phyloP scores from a whole-genome alignment of 805 yeast genomes.

The Candida peoriensis region DNA sequence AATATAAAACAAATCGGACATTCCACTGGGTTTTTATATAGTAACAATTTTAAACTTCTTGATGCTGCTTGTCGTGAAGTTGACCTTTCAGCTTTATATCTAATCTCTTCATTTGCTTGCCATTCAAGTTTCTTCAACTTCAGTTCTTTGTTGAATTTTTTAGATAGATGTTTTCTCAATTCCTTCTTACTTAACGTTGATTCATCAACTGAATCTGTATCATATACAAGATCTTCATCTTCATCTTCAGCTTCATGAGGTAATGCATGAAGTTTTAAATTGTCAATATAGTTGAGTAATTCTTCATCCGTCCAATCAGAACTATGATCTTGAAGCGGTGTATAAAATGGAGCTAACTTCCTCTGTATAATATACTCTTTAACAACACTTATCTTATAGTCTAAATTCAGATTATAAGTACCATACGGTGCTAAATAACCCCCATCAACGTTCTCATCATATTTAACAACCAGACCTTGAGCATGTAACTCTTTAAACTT shows the following conservation, averaged over 20 bases:
- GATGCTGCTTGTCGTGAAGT: constrained; percentile 34
- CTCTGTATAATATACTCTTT: constrained; percentile 63
- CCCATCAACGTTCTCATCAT: constrained; percentile 80
- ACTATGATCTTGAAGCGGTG: constrained; percentile 81
- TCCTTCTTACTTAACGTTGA: constrained; percentile 34
- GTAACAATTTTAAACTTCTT: constrained; percentile 41
- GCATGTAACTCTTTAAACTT: constrained; percentile 48
- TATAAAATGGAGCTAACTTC: constrained; percentile 81
- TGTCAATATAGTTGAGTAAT: constrained; percentile 46
- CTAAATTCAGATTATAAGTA: constrained; percentile 67
- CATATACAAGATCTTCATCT: constrained; percentile 58
- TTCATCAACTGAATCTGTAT: constrained; percentile 46
- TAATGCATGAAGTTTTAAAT: constrained; percentile 52
- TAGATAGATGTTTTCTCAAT: constrained; percentile 36
- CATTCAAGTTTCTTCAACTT: constrained; percentile 33
- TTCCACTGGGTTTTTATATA: constrained; percentile 69
- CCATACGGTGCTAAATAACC: constrained; percentile 93
- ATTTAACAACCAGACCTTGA: constrained; percentile 51
- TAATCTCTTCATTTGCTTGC: constrained; percentile 31
- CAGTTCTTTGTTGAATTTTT: constrained; percentile 34
- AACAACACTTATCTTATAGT: constrained; percentile 72
- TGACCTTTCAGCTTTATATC: constrained; percentile 30
- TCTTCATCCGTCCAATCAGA: constrained; percentile 68
- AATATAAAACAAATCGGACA: constrained; percentile 93
- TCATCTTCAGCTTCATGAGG: constrained; percentile 45